Conservation (phyloP, 257 asterid genomes). For the Voacanga thouarsii region DNA sequence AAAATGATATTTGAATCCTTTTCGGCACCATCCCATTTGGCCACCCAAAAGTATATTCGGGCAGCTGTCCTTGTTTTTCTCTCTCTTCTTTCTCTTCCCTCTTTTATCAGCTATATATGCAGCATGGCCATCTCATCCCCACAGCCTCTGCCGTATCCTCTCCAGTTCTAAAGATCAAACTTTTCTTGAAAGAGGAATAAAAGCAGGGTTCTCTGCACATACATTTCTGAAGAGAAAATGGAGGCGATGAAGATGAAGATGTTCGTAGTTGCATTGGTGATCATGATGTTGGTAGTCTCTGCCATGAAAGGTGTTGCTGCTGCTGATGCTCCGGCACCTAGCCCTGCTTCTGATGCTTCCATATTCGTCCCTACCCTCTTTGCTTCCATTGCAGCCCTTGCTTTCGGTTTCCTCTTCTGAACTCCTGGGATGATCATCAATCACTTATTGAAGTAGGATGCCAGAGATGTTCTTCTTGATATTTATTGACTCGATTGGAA, state of each 20-base stretch:
- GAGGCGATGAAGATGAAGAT: constrained; percentile 40
- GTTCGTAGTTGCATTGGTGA: constrained; percentile 33
- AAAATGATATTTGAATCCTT: neutral
- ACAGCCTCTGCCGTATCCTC: constrained; percentile 4
- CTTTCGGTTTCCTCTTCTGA: constrained; percentile 44
- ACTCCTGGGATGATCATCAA: neutral
- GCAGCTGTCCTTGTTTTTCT: neutral
- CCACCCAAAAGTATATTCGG: neutral
- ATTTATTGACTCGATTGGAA: neutral
- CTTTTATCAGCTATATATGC: neutral
- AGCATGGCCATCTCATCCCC: neutral
- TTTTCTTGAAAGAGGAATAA: neutral
- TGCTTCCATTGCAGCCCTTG: constrained; percentile 44
- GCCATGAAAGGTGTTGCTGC: constrained; percentile 45
- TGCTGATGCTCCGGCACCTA: constrained; percentile 51
- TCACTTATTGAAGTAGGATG: neutral
- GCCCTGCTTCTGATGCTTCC: constrained; percentile 51
- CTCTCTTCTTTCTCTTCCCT: neutral
- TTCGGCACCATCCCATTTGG: neutral
- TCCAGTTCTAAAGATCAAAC: neutral
- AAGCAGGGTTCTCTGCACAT: neutral
- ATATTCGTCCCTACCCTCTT: constrained; percentile 40
- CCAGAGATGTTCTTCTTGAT: neutral
- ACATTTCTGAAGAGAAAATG: constrained; percentile 19
- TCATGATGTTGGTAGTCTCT: constrained; percentile 39